Percentiles rank a stretch among this genome's conserved stretches.
Conservation (phyloP, 2,329 filamentous ascomycete genomes). For the Verticillium tricorpus region DNA sequence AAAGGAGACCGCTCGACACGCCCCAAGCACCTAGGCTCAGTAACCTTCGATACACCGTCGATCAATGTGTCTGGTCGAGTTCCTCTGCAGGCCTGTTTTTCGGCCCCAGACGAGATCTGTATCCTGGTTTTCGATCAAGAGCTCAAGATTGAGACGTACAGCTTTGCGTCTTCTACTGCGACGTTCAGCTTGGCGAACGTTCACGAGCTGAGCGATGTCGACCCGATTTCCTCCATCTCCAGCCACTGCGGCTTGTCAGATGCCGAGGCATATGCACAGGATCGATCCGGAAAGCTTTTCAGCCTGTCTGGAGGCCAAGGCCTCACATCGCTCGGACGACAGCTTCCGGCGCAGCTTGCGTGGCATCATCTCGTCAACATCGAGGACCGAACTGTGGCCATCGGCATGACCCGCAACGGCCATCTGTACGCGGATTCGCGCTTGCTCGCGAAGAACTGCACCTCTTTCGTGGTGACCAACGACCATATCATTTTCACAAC, state of each 20-base stretch:
- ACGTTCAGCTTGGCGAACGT: neutral
- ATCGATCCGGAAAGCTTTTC: conserved; percentile 40
- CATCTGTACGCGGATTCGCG: conserved; percentile 73
- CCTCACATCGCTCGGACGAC: conserved; percentile 4
- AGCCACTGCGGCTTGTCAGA: conserved; percentile 23
- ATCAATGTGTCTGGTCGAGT: conserved; percentile 5
- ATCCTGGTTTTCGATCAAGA: conserved; percentile 23
- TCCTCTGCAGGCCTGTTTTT: conserved; percentile 27
- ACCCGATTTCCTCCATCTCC: conserved; percentile 20
- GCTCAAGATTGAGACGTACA: conserved; percentile 8
- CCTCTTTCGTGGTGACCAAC: conserved; percentile 78
- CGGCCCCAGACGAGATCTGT: conserved; percentile 20
- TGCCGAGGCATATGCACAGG: conserved; percentile 38
- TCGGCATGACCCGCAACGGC: conserved; percentile 71
- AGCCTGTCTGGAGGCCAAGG: conserved; percentile 21
- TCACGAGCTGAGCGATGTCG: conserved; percentile 1
- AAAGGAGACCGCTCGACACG: conserved; percentile 46
- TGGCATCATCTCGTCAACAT: conserved; percentile 37
- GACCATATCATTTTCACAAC: conserved; percentile 90
- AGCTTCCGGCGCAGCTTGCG: conserved; percentile 36
- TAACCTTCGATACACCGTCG: conserved; percentile 28
- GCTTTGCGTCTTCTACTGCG: neutral
- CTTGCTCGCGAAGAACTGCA: conserved; percentile 78
- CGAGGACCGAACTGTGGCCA: conserved; percentile 27
- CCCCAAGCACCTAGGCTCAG: conserved; percentile 33